These are phyloP conservation scores for Podospora fimiseda DNA, from an alignment of 495 filamentous ascomycete species.

Conservation along the genomic window DNA sequence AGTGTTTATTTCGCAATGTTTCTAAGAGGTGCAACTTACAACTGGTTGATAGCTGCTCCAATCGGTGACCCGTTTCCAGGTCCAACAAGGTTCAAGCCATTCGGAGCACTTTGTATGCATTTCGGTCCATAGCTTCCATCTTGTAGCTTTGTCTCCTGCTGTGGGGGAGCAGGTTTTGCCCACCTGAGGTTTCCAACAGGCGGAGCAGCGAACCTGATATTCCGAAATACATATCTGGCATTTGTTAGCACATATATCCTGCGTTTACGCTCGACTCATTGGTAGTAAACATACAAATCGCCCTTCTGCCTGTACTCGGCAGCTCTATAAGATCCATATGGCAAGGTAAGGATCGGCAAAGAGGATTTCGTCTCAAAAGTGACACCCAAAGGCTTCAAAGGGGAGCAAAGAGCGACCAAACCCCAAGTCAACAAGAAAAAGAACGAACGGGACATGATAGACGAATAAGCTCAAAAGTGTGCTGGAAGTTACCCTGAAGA, in stretches of 20 bases:
- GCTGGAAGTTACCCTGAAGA: no score
- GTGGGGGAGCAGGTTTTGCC: slow-evolving; percentile 47
- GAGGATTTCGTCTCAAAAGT: slow-evolving; percentile 11
- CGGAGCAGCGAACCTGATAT: slow-evolving; percentile 53
- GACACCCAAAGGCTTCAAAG: slow-evolving; percentile 13
- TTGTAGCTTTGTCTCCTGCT: slow-evolving; percentile 39
- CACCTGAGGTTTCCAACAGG: slow-evolving; percentile 51
- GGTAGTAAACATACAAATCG: slow-evolving; percentile 13
- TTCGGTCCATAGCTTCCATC: slow-evolving; percentile 43
- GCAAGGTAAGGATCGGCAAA: slow-evolving; percentile 20
- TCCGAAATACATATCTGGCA: slow-evolving; percentile 44
- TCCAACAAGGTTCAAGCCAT: slow-evolving; percentile 31
- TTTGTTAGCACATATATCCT: background rate
- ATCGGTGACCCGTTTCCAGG: slow-evolving; percentile 30
- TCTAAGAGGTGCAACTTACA: slow-evolving; percentile 13
- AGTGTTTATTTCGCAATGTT: background rate
- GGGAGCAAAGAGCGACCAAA: slow-evolving; percentile 4
- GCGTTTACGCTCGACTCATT: no score
- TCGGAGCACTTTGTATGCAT: slow-evolving; percentile 38
- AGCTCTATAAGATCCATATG: slow-evolving; percentile 27
- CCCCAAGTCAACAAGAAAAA: background rate
- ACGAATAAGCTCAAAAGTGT: no score
- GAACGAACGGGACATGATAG: background rate
- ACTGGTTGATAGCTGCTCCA: slow-evolving; percentile 34
- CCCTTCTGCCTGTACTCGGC: slow-evolving; percentile 12